A percentile compares a stretch with the other conserved stretches of the same genome.
Conservation (phyloP, 2,329 filamentous ascomycete species). For the Colletotrichum eremochloae region DNA sequence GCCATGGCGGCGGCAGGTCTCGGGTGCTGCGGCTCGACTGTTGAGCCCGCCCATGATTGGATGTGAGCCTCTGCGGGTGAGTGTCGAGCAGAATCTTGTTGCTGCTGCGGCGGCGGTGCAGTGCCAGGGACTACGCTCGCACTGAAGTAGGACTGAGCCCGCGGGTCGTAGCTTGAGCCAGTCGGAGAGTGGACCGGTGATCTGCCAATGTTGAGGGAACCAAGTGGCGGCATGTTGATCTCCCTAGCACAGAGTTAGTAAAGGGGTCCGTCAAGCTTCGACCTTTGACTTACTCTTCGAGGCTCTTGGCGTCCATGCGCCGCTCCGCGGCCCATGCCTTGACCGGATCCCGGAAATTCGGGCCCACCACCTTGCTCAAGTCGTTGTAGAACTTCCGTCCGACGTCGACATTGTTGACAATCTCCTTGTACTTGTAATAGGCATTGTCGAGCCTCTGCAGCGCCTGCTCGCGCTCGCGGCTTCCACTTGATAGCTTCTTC, state of each 20-base stretch:
- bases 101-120: slow-evolving; percentile 42
- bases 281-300: slow-evolving; percentile 76
- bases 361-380: slow-evolving; percentile 85
- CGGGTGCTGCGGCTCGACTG: slow-evolving; percentile 69
- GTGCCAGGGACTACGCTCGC: slow-evolving; percentile 34
- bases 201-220: slow-evolving; percentile 57
- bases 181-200: slow-evolving; percentile 47
- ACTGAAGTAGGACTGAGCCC: slow-evolving; percentile 42
- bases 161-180: slow-evolving; percentile 40
- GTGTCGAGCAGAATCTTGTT: slow-evolving; percentile 41
- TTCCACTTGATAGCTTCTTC: slow-evolving; percentile 72
- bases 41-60: slow-evolving; percentile 68
- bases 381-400: slow-evolving; percentile 98
- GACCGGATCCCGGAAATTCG: slow-evolving; percentile 82
- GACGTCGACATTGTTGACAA: slow-evolving; percentile 90
- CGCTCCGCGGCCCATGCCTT: slow-evolving; percentile 85
- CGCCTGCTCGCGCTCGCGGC: slow-evolving; percentile 84
- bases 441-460: slow-evolving; percentile 91
- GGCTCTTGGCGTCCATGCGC: slow-evolving; percentile 80
- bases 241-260: slow-evolving; percentile 54
- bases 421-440: slow-evolving; percentile 96
- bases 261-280: slow-evolving; percentile 34
- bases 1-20: slow-evolving; percentile 60
- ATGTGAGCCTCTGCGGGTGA: slow-evolving; percentile 63
- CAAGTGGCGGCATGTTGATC: slow-evolving; percentile 65